Conservation (phyloP, 2,329 filamentous ascomycete species). For the Colletotrichum gloeosporioides region DNA sequence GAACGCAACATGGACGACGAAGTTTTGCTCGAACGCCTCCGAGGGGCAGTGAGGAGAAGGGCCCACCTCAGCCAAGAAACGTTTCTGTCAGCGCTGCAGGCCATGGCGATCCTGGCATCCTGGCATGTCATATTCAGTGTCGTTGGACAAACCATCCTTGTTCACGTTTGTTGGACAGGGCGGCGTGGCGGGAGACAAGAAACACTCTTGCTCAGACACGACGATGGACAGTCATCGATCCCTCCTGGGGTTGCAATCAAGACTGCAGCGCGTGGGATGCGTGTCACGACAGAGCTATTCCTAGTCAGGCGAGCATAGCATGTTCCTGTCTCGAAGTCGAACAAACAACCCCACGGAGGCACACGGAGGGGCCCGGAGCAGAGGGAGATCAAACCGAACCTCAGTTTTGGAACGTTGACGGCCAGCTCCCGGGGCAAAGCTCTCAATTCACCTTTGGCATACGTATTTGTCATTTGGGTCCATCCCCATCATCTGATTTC, state of each 20-base stretch:
- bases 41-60: background rate
- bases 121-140: background rate
- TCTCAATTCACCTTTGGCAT: background rate
- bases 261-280: background rate
- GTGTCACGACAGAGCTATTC: background rate
- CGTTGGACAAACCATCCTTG: background rate
- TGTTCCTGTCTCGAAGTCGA: conserved; percentile 9
- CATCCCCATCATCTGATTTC: background rate
- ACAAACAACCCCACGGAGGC: conserved; percentile 4
- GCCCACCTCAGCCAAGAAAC: background rate
- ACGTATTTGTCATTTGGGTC: conserved; percentile 1
- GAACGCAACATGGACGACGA: background rate
- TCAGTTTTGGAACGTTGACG: background rate
- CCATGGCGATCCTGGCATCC: background rate
- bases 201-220: background rate
- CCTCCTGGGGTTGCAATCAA: background rate
- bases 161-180: background rate
- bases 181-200: background rate
- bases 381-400: background rate
- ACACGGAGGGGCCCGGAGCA: background rate
- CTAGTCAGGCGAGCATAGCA: background rate
- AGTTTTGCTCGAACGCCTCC: background rate
- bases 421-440: background rate
- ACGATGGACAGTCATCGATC: background rate
- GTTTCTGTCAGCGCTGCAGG: conserved; percentile 16